Base-by-base conservation (phyloP, 768 basidiomycete genomes). In the Mycena alexandri region DNA sequence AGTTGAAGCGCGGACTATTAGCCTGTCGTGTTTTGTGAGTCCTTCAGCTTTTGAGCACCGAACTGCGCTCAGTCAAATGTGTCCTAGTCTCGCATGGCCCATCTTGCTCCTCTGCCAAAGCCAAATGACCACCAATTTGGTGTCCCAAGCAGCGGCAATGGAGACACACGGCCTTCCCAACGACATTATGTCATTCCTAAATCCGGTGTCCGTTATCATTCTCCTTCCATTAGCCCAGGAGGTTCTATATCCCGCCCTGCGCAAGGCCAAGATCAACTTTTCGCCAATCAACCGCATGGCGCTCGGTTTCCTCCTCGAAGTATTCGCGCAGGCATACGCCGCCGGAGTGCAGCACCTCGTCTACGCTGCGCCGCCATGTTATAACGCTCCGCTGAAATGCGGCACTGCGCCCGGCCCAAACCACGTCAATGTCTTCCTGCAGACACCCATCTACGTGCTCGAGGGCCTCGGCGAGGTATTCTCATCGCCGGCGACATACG, bases 401-500 rank as follows among this genome's bases (percentile, higher is more conserved):
- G 25, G 36, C 11, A 33, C 46, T 33, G 22, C n/a, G 24, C 41
- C 60, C 0, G 41, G 46, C 16, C 66, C 66, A 21, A 67, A 67
- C 36, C 47, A 22, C 50, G 66, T 62, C 14, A 62, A 46, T 42
- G 17, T 67, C 21, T 67, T 50, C 41, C 21, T 25, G 12, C 66
- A 67, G 48, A 56, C 54, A 19, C 66, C 66, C 12, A 56, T 67
- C 55, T 67, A 67, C 55, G 29, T 67, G 5, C 48, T 67, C 54
- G 66, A 67, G 43, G 66, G 66, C 33, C 66, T 67, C 48, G 66
- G 66, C 54, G 66, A 67, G 61, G 61, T 67, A 16, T 67, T 67
- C 50, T 67, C 66, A 10, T 67, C 66, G 11, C 60, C 66, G 13
- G 52, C 60, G 47, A 44, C 61, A 41, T 67, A 67, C 42, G 66